phyloP scores from a whole-genome alignment of 805 yeast genomes.

The Ogataea angusta region DNA sequence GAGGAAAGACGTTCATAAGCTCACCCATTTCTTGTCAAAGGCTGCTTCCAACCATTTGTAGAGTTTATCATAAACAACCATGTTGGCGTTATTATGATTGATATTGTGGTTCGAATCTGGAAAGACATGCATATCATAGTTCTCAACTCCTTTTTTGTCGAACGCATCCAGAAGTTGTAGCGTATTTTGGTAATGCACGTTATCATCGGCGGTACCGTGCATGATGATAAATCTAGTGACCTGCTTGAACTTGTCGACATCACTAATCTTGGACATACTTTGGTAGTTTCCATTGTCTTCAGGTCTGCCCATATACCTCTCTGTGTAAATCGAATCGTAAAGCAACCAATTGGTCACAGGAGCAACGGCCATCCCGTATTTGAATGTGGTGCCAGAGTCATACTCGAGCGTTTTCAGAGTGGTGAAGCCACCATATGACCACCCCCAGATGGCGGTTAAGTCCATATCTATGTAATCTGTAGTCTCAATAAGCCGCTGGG shows the following conservation, averaged over 20 bases:
- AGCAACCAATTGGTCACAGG: constrained; percentile 79
- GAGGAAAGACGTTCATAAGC: not conserved
- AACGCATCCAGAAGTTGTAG: constrained; percentile 58
- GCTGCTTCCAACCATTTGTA: constrained; percentile 66
- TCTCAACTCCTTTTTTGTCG: constrained; percentile 49
- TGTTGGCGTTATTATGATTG: constrained; percentile 71
- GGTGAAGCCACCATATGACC: constrained; percentile 84
- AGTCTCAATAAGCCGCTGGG: constrained; percentile 45
- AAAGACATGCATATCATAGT: constrained; percentile 82
- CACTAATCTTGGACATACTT: constrained; percentile 41
- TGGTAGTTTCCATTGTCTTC: constrained; percentile 48
- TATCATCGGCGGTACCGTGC: constrained; percentile 85
- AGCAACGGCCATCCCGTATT: constrained; percentile 78
- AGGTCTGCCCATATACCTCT: constrained; percentile 67
- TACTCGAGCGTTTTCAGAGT: constrained; percentile 70
- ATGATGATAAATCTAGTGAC: constrained; percentile 61
- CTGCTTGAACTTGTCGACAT: constrained; percentile 41
- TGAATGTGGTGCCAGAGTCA: constrained; percentile 60
- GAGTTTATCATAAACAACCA: constrained; percentile 68
- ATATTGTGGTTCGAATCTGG: constrained; percentile 94
- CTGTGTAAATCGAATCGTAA: constrained; percentile 78
- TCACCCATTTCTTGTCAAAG: constrained; percentile 31
- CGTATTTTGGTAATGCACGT: constrained; percentile 75
- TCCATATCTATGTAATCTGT: constrained; percentile 48
- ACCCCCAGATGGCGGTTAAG: constrained; percentile 76